These are phyloP conservation scores for Mycocalia duriaeana DNA, from an alignment of 1,284 basidiomycete genomes.

Conservation along the genomic window DNA sequence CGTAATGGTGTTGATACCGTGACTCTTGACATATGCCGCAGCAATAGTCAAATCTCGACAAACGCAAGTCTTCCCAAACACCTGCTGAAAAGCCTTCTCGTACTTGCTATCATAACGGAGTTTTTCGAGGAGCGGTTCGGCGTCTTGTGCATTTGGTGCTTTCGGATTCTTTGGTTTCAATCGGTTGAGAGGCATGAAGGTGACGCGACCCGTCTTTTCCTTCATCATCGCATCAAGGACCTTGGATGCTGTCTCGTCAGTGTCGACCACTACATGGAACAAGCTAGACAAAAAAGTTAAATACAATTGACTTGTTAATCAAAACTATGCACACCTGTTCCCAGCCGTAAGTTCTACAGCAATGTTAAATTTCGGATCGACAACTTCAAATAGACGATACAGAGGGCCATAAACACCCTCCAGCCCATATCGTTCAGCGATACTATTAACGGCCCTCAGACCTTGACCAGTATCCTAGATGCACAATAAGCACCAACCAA, in stretches of 20 bases:
- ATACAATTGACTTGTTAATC: neutral
- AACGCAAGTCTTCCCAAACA: slow-evolving; percentile 97
- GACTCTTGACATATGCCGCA: slow-evolving; percentile 90
- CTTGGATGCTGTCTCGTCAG: slow-evolving; percentile 84
- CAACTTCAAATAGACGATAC: slow-evolving; percentile 89
- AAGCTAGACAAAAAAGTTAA: slow-evolving; percentile 46
- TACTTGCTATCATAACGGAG: slow-evolving; percentile 73
- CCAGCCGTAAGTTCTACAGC: slow-evolving; percentile 95
- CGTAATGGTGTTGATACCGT: slow-evolving; percentile 95
- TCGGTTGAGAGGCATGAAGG: slow-evolving; percentile 98
- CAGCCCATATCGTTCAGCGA: slow-evolving; percentile 71
- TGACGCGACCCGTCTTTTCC: slow-evolving; percentile 91
- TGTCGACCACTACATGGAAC: slow-evolving; percentile 98
- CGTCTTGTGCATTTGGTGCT: slow-evolving; percentile 80
- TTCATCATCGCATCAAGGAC: slow-evolving; percentile 90
- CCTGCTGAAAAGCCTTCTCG: slow-evolving; percentile 88
- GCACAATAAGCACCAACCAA: too few species aligned
- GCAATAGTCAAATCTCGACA: slow-evolving; percentile 91
- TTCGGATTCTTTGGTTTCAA: slow-evolving; percentile 72
- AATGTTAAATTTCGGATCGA: slow-evolving; percentile 86
- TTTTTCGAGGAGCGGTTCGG: slow-evolving; percentile 83
- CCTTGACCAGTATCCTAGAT: slow-evolving; percentile 84
- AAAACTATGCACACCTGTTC: slow-evolving; percentile 61
- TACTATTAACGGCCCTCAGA: slow-evolving; percentile 78
- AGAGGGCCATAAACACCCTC: slow-evolving; percentile 89